A percentile compares a stretch with the other conserved stretches of the same genome.
Conservation (phyloP, 805 yeast genomes). For the Sugiyamaella valdiviana region DNA sequence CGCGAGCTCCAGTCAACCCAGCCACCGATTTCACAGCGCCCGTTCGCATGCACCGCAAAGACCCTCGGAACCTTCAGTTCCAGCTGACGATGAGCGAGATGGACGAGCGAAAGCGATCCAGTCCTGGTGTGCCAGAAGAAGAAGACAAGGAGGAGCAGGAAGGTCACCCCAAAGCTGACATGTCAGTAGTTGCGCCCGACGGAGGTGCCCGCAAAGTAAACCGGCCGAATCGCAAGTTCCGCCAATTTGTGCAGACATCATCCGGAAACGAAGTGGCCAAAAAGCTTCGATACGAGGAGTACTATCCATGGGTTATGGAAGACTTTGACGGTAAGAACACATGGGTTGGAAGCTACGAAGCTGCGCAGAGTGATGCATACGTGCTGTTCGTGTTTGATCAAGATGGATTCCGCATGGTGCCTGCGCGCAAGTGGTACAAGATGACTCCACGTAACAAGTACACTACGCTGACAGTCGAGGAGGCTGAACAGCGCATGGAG, state of each 20-base stretch:
- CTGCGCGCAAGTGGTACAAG: slow-evolving; percentile 88
- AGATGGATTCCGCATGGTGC: slow-evolving; percentile 87
- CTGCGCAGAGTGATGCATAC: slow-evolving; percentile 78
- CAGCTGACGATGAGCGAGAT: slow-evolving; percentile 58
- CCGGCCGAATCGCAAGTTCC: slow-evolving; percentile 48
- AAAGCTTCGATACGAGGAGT: slow-evolving; percentile 86
- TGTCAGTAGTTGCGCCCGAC: slow-evolving; percentile 72
- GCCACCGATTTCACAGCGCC: slow-evolving; percentile 68
- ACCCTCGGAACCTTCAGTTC: slow-evolving; percentile 84
- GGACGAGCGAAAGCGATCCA: slow-evolving; percentile 29
- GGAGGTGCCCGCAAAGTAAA: slow-evolving; percentile 75
- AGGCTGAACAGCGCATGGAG: slow-evolving; percentile 93
- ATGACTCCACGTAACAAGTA: slow-evolving; percentile 91
- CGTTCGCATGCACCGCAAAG: slow-evolving; percentile 83
- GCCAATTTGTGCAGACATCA: slow-evolving; percentile 75
- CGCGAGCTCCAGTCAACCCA: slow-evolving; percentile 67
- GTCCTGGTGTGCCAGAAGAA: slow-evolving; percentile 21
- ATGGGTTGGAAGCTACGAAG: slow-evolving; percentile 94
- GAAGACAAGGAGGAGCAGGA: not conserved
- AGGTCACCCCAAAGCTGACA: slow-evolving; percentile 33
- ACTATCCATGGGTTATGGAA: slow-evolving; percentile 96
- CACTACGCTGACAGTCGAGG: slow-evolving; percentile 89
- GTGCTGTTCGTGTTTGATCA: slow-evolving; percentile 79
- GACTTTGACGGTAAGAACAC: slow-evolving; percentile 92
- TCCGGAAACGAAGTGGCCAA: slow-evolving; percentile 78